These are phyloP conservation scores for Calycina herbarum DNA, from an alignment of 2,329 filamentous ascomycete genomes.

Conservation along the genomic window DNA sequence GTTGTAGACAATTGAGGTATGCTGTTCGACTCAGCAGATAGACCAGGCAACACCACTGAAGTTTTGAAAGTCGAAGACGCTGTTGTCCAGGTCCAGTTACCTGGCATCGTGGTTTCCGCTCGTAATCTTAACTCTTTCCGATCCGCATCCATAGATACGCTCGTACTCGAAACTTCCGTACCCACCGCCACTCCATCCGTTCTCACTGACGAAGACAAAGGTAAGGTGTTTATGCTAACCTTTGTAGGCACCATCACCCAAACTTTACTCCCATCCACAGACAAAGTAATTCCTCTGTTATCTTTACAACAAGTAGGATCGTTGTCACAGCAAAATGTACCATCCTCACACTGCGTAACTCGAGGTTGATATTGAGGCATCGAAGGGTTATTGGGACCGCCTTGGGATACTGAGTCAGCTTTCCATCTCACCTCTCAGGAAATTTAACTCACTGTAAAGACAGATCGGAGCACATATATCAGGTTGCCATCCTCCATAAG, in stretches of 20 bases:
- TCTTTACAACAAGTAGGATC: background rate
- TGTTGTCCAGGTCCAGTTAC: background rate
- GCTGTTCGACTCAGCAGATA: background rate
- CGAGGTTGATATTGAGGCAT: background rate
- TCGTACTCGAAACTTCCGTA: background rate
- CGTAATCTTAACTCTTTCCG: background rate
- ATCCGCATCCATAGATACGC: background rate
- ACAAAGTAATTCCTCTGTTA: background rate
- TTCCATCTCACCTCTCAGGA: background rate
- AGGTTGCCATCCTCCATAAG: background rate
- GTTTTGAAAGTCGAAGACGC: background rate
- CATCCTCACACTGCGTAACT: background rate
- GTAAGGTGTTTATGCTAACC: background rate
- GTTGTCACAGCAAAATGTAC: background rate
- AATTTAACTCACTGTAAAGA: background rate
- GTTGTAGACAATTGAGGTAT: background rate
- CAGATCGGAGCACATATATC: background rate
- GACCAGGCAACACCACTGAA: background rate
- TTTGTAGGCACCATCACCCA: background rate
- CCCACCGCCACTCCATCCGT: background rate
- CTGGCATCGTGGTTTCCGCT: background rate
- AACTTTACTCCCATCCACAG: background rate
- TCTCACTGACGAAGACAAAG: background rate
- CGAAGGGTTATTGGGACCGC: background rate
- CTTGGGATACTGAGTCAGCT: background rate